Conservation (phyloP, 352 stramenopile genomes). For the Pythium monospermum region DNA sequence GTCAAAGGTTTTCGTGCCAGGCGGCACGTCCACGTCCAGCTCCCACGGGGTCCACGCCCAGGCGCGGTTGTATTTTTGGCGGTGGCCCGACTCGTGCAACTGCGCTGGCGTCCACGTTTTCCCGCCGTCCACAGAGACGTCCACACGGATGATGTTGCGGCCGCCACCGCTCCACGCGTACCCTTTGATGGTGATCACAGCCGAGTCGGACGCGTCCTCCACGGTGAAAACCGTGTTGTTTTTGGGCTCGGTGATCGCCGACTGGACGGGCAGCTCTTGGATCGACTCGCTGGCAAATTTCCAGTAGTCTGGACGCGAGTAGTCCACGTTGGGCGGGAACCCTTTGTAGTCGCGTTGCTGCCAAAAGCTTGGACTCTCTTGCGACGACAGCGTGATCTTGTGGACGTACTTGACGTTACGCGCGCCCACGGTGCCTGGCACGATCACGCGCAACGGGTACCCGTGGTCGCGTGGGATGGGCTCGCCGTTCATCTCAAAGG, state of each 20-base stretch:
- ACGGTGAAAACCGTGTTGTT: conserved; percentile 40
- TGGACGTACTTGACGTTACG: conserved; percentile 97
- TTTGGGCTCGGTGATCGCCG: conserved; percentile 85
- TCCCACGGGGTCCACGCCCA: conserved; percentile 97
- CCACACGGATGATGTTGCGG: conserved; percentile 94
- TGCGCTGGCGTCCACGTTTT: conserved; percentile 90
- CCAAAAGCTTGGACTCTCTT: conserved; percentile 89
- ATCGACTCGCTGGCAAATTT: conserved; percentile 86
- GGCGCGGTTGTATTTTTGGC: conserved; percentile 86
- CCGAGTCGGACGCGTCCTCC: conserved; percentile 55
- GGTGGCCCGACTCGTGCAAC: conserved; percentile 75
- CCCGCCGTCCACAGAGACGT: conserved; percentile 93
- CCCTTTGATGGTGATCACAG: conserved; percentile 88
- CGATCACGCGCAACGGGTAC: conserved; percentile 94
- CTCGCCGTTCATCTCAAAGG: conserved; percentile 98
- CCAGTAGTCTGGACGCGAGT: conserved; percentile 77
- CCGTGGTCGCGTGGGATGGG: conserved; percentile 94
- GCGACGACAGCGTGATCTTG: conserved; percentile 80
- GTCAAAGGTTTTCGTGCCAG: conserved; percentile 75
- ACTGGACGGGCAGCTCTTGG: conserved; percentile 90
- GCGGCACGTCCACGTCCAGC: conserved; percentile 85
- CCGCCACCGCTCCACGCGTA: conserved; percentile 94
- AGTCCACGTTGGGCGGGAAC: conserved; percentile 84
- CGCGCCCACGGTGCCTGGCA: conserved; percentile 93
- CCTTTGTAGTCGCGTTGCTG: conserved; percentile 92